These are phyloP conservation scores for Rhizoctonia solani DNA, from an alignment of 1,284 basidiomycete species.

Conservation along the genomic window DNA sequence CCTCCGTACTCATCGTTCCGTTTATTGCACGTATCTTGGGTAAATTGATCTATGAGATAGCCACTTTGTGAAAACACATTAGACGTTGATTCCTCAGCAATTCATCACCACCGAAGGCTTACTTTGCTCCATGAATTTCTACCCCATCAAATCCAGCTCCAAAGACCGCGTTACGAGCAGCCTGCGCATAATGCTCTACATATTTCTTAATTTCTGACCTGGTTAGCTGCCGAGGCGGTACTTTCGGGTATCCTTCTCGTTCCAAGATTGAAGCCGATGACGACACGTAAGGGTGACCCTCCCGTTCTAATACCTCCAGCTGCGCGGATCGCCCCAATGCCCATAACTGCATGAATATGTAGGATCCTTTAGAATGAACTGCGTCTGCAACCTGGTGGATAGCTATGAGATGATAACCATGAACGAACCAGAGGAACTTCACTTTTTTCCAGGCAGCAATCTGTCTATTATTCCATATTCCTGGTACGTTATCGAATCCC, in stretches of 20 bases:
- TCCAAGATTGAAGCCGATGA: slow-evolving; percentile 42
- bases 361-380: slow-evolving; percentile 47
- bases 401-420: slow-evolving; percentile 28
- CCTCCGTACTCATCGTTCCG: slow-evolving; percentile 55
- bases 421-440: slow-evolving; percentile 34
- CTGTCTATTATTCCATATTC: slow-evolving; percentile 54
- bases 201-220: not conserved
- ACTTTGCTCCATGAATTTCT: slow-evolving; percentile 49
- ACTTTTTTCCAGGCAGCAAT: slow-evolving; percentile 55
- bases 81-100: not conserved
- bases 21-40: slow-evolving; percentile 48
- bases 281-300: slow-evolving; percentile 41
- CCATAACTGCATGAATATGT: slow-evolving; percentile 49
- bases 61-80: slow-evolving; percentile 31
- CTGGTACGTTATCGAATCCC: slow-evolving; percentile 49
- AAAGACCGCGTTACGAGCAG: slow-evolving; percentile 45
- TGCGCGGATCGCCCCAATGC: slow-evolving; percentile 46
- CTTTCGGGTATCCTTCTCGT: slow-evolving; percentile 37
- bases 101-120: not conserved
- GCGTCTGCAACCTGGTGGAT: slow-evolving; percentile 41
- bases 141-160: slow-evolving; percentile 56
- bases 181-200: slow-evolving; percentile 40
- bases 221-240: slow-evolving; percentile 30
- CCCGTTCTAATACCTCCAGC: slow-evolving; percentile 37
- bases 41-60: slow-evolving; percentile 52